These are phyloP conservation scores for Crithidia brevicula DNA, from an alignment of 208 protist genomes.

Conservation along the genomic window DNA sequence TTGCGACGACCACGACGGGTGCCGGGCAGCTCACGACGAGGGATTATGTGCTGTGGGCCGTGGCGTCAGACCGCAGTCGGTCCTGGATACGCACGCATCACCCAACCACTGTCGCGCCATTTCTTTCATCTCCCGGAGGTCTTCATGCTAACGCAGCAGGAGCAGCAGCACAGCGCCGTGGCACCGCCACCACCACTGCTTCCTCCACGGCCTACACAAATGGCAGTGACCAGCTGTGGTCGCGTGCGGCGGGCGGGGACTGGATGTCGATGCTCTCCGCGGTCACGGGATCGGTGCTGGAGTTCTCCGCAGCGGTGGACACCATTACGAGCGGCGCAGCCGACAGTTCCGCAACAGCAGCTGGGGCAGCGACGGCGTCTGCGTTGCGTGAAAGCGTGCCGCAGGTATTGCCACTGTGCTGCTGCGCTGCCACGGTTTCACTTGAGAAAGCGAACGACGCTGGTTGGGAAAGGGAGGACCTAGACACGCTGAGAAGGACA, in stretches of 20 bases:
- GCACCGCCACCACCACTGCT: too few species aligned
- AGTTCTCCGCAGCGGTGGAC: constrained; percentile 3
- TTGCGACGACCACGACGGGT: neutral
- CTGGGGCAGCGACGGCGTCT: neutral
- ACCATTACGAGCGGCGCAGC: neutral
- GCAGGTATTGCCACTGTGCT: constrained; percentile 19
- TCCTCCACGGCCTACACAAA: neutral
- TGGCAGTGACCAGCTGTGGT: constrained; percentile 1
- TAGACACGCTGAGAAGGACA: neutral
- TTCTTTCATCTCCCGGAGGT: too few species aligned
- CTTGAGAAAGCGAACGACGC: too few species aligned
- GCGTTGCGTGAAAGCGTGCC: neutral
- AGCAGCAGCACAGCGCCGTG: too few species aligned
- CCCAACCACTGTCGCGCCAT: too few species aligned
- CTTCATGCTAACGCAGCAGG: too few species aligned
- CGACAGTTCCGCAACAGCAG: neutral
- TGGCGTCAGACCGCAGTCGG: constrained; percentile 3
- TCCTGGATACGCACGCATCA: neutral
- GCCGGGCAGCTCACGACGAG: neutral
- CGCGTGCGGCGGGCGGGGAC: neutral
- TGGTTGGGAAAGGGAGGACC: neutral
- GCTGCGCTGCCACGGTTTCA: neutral
- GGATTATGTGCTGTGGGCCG: constrained; percentile 1
- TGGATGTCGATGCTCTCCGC: constrained; percentile 24
- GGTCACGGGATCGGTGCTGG: constrained; percentile 12